These are phyloP conservation scores for Podospora conica DNA, from an alignment of 495 filamentous ascomycete species.

Conservation along the genomic window DNA sequence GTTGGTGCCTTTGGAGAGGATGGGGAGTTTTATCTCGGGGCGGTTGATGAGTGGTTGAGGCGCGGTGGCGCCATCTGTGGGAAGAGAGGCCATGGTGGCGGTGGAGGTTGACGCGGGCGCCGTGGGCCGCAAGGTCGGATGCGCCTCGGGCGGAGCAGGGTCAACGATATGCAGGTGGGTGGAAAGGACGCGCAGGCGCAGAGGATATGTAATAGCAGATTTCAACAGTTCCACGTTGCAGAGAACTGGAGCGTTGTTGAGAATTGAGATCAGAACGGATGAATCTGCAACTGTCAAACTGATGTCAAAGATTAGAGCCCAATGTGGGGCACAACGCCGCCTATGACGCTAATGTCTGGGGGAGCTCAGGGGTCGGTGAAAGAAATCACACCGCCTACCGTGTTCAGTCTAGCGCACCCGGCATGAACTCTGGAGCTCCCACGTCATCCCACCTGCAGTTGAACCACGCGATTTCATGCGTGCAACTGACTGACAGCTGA, in stretches of 20 bases:
- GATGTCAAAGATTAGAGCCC: neutral
- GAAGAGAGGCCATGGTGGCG: neutral
- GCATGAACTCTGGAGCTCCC: neutral
- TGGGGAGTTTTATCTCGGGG: conserved; percentile 37
- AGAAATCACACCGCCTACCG: neutral
- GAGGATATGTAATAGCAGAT: no score
- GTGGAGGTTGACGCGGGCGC: neutral
- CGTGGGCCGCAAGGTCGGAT: neutral
- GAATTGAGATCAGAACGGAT: neutral
- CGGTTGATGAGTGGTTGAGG: conserved; percentile 17
- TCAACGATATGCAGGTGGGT: neutral
- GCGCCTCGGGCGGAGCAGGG: neutral
- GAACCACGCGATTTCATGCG: no score
- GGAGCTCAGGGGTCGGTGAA: neutral
- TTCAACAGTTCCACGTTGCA: no score
- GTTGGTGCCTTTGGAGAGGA: conserved; percentile 41
- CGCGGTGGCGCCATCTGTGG: neutral
- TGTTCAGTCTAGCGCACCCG: neutral
- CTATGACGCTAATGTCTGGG: neutral
- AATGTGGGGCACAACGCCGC: neutral
- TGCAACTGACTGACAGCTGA: neutral
- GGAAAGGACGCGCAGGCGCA: no score
- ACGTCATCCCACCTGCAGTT: neutral
- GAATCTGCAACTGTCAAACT: neutral
- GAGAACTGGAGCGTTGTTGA: neutral